Evolutionary conservation across 352 stramenopile species (phyloP).

Genomic region (Phytophthora sp.): DNA sequence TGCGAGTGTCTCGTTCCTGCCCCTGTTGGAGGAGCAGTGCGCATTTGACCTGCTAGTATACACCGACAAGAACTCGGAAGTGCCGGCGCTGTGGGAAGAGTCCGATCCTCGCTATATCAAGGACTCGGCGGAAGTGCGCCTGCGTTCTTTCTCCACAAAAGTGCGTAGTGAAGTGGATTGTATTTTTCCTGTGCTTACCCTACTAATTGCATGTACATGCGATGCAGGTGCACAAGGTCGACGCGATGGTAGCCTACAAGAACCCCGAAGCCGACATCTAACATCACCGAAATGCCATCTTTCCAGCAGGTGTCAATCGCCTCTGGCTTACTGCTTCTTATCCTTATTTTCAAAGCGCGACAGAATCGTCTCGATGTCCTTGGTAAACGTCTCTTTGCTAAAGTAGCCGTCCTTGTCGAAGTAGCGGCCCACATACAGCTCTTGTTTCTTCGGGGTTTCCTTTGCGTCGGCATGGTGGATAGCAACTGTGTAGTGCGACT

Average conservation of each 20-base stretch:
- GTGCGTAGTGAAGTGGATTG: too few relatives aligned
- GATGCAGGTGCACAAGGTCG: constrained; percentile 96
- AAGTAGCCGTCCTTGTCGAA: constrained; percentile 90
- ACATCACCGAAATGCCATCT: constrained; percentile 17
- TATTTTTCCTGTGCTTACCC: too few relatives aligned
- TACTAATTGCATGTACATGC: too few relatives aligned
- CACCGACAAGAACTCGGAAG: constrained; percentile 96
- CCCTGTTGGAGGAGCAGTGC: constrained; percentile 97
- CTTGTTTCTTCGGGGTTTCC: constrained; percentile 52
- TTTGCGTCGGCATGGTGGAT: constrained; percentile 54
- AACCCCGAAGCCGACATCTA: constrained; percentile 85
- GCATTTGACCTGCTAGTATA: constrained; percentile 99
- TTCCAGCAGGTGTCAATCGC: constrained; percentile 6
- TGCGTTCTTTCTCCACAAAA: constrained; percentile 98
- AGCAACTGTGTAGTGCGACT: constrained; percentile 73
- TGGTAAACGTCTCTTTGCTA: constrained; percentile 75
- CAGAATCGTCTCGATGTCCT: constrained; percentile 66
- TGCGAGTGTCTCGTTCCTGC: constrained; percentile 98
- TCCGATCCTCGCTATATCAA: constrained; percentile 98
- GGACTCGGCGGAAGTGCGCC: constrained; percentile 97
- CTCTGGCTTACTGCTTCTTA: constrained; percentile 66
- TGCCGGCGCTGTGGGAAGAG: constrained; percentile 97
- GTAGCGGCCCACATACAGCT: constrained; percentile 86
- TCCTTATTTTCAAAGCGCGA: constrained; percentile 76
- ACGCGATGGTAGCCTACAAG: constrained; percentile 98